A percentile compares a stretch with the other conserved stretches of the same genome.
phyloP scores from a whole-genome alignment of 2,329 filamentous ascomycete genomes.

The Dendrostoma leiphaemia region DNA sequence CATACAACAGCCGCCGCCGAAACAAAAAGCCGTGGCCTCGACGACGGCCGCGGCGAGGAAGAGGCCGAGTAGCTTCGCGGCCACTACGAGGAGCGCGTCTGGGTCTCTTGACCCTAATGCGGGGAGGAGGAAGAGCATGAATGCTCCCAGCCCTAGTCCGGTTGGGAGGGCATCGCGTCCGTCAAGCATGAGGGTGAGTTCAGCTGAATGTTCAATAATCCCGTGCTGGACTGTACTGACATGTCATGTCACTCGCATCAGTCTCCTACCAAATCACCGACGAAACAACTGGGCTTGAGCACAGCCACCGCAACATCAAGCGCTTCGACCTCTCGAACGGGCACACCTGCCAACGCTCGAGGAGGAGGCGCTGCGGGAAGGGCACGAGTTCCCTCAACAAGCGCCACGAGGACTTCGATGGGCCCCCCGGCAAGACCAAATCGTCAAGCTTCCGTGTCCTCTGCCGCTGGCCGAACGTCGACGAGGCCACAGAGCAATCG shows the following conservation, averaged over 20 bases:
- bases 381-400: slow-evolving; percentile 53
- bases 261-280: slow-evolving; percentile 78
- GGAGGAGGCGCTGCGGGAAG: slow-evolving; percentile 44
- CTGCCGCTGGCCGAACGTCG: slow-evolving; percentile 32
- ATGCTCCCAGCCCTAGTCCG: slow-evolving; percentile 71
- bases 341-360: slow-evolving; percentile 59
- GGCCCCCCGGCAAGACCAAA: slow-evolving; percentile 56
- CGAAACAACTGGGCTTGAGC: slow-evolving; percentile 64
- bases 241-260: slow-evolving; percentile 30
- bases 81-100: slow-evolving; percentile 36
- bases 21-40: slow-evolving; percentile 34
- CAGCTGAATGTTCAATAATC: too few relatives aligned
- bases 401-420: slow-evolving; percentile 60
- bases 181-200: slow-evolving; percentile 56
- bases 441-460: slow-evolving; percentile 44
- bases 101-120: slow-evolving; percentile 51
- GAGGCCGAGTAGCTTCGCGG: slow-evolving; percentile 50
- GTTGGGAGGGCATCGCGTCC: slow-evolving; percentile 55
- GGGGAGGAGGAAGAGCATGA: slow-evolving; percentile 65
- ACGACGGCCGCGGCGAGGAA: slow-evolving; percentile 38
- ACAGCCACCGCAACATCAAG: slow-evolving; percentile 54
- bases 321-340: slow-evolving; percentile 59
- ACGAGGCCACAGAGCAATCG: slow-evolving; percentile 40
- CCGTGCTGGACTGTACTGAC: too few relatives aligned
- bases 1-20: slow-evolving; percentile 47